Percentiles rank a stretch among this genome's conserved stretches.
Conservation (phyloP, 768 basidiomycete genomes). For the Naganishia kalamii region DNA sequence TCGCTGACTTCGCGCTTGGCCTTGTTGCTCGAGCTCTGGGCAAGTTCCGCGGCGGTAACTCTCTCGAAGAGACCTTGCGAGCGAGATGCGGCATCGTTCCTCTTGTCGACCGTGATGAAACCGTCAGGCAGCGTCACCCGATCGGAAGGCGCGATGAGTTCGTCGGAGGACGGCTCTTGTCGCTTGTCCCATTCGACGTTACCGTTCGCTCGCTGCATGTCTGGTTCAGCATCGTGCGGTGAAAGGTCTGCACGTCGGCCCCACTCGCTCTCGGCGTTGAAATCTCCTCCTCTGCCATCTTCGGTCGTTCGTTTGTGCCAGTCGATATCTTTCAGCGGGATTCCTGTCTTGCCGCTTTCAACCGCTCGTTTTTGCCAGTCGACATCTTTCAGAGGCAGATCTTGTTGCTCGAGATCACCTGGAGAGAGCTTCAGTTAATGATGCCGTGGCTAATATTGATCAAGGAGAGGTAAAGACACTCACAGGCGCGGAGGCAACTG, state of each 20-base stretch:
- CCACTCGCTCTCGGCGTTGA: neutral
- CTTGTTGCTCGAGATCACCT: no score
- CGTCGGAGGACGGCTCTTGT: neutral
- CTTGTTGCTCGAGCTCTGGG: neutral
- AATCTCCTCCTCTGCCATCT: no score
- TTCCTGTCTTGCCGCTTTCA: no score
- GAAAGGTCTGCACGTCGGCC: neutral
- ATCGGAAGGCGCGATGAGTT: no score
- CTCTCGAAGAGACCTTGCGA: neutral
- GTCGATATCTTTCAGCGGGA: no score
- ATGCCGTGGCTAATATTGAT: no score
- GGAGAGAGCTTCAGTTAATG: no score
- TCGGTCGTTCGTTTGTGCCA: no score
- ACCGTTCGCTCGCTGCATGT: neutral
- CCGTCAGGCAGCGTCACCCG: neutral
- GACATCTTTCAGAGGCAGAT: no score
- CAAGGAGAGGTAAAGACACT: no score
- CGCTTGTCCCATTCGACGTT: neutral
- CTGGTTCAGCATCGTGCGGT: neutral
- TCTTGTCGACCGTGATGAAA: conserved; percentile 8
- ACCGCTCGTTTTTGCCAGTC: no score
- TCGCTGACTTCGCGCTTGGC: neutral
- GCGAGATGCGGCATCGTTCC: neutral
- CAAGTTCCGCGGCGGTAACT: neutral
- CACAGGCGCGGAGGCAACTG: no score